Evolutionary conservation across 345 rosid genomes (phyloP), one percentile per base, ranked within the genome.

Genomic region (Litchi chinensis): DNA sequence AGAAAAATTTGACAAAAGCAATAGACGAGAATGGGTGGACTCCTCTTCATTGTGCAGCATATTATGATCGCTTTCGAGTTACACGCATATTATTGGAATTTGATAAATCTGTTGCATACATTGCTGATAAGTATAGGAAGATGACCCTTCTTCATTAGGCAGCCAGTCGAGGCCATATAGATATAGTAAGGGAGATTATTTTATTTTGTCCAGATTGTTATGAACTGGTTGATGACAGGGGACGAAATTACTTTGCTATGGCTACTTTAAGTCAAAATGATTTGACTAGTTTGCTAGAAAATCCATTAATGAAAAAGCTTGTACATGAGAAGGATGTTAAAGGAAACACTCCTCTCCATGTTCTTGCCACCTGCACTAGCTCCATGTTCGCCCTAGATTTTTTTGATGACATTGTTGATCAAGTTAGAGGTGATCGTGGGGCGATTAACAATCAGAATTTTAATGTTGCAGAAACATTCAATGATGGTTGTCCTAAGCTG

Each of bases 321-420:
- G 22, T 57, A 18, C 5, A 72, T 37, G 50, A 21, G n/a, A 39
- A 72, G 19, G 76, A 72, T 57, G 65, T 5, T 5, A 56, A 72
- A 10, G 65, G 52, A n/a, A 54, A 72, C 15, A 72, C 76, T 32
- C 65, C 65, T 72, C 11, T 72, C 32, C 66, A 57, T 72, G 16
- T 54, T 50, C 56, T 50, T 11, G 56, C 56, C 19, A 15, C 56
- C 56, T 4, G 15, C 56, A 50, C 56, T 50, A 41, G 44, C 19
- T 11, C 15, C 22, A 59, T 19, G n/a, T 22, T 22, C 1, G 18
- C 21, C 21, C 18, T 6, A 15, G 28, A 6, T 18, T 21, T 59
- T 59, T 41, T 41, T 41, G 56, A 50, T 13, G 5, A 50, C 19
- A 5, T 50, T 16, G 15, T 50, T 4, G 15, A 50, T 15, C 15